Base-by-base conservation (phyloP, 1,284 basidiomycete genomes). In the Phlebopus sp. region DNA sequence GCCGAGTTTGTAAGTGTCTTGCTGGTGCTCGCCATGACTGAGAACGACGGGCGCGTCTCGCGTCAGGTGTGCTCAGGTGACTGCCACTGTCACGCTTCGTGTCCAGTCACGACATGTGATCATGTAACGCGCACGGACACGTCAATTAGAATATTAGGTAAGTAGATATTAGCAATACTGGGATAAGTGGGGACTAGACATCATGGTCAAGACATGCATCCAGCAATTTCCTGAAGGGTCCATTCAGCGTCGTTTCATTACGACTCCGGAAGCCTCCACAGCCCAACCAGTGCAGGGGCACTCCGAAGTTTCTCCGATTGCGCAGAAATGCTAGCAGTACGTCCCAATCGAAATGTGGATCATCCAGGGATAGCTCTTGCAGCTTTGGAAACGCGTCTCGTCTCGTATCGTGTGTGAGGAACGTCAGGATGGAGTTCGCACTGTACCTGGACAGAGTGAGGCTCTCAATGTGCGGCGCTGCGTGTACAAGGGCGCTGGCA, bases 1-100 rank as follows among this genome's bases (percentile, higher is more conserved):
- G 69, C 74, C 45, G 67, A 63, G 52, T 71, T 75, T 2, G 62
- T 69, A 40, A 69, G 47, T 5, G 54, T 62, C 39, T 64, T 57
- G 25, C 48, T 53, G 23, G 55, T 47, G 46, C 52, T 68, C 29
- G 64, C 37, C 67, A 69, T 69, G 15, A 38, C 42, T 18, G 18
- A 34, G 36, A 36, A 5, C 10, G 15, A 23, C 25, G 11, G 29
- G 9, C 9, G 31, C 13, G n/a, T 13, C n/a, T n/a, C n/a, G n/a
- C n/a, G n/a, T n/a, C n/a, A n/a, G n/a, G n/a, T n/a, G n/a, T n/a
- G n/a, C n/a, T n/a, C n/a, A n/a, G n/a, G n/a, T n/a, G n/a, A n/a
- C n/a, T n/a, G n/a, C n/a, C n/a, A n/a, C 11, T 21, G 59, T 62
- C 61, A 66, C 63, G 3, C 38, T 42, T 31, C 60, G 51, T 62